Evolutionary conservation across 139 green algal species (phyloP).

Genomic region (Auxenochlorella pyrenoidosa): DNA sequence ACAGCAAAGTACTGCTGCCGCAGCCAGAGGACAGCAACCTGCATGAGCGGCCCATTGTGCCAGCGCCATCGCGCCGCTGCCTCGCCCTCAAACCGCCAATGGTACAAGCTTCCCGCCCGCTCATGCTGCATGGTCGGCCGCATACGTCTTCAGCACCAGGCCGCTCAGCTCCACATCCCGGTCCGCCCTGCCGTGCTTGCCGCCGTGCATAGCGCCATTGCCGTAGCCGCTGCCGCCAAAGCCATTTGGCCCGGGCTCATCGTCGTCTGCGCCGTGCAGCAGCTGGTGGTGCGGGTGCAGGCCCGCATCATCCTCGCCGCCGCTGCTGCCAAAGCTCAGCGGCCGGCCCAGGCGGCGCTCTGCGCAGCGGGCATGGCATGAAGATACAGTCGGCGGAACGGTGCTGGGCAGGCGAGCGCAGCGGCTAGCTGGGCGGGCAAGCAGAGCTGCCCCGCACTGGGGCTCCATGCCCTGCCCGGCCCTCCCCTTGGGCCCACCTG

Average conservation of each 20-base stretch:
- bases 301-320: not conserved
- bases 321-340: conserved; percentile 1
- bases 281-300: conserved; percentile 1
- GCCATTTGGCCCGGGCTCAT: not conserved
- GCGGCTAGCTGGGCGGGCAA: no score
- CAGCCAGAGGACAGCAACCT: no score
- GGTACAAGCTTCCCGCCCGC: no score
- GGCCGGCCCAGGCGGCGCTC: not conserved
- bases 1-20: no score
- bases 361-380: not conserved
- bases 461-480: not conserved
- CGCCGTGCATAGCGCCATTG: not conserved
- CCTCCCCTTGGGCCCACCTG: not conserved
- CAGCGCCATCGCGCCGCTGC: no score
- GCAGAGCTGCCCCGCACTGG: not conserved
- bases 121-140: not conserved
- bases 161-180: conserved; percentile 13
- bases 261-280: not conserved
- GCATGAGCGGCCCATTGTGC: no score
- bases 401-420: not conserved
- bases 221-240: not conserved
- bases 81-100: no score
- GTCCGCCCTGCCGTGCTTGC: not conserved
- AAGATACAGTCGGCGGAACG: no score
- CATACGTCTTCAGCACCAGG: conserved; percentile 9